A percentile compares a stretch with the other conserved stretches of the same genome.
Evolutionary conservation across 164 flowering plant species (phyloP).

Genomic region (Nymphaea colorata): DNA sequence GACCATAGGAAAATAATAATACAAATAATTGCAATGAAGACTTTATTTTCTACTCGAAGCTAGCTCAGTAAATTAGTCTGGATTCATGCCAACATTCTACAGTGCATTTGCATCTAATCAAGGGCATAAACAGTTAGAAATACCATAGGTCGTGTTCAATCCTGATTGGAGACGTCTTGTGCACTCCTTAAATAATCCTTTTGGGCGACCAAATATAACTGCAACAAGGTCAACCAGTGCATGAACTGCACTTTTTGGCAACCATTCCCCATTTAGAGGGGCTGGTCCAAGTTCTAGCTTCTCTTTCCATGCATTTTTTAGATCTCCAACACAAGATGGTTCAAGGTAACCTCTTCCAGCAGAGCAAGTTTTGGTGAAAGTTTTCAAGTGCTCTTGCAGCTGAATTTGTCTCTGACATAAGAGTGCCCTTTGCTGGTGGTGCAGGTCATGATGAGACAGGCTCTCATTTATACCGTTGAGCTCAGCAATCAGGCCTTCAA

Average conservation of each 20-base stretch:
- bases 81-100: too few species aligned
- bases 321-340: constrained; percentile 33
- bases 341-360: constrained; percentile 28
- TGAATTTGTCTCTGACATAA: constrained; percentile 37
- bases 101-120: too few species aligned
- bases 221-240: constrained; percentile 81
- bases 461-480: constrained; percentile 45
- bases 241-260: constrained; percentile 75
- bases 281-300: constrained; percentile 69
- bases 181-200: constrained; percentile 84
- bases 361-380: constrained; percentile 16
- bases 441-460: constrained; percentile 44
- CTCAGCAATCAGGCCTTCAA: constrained; percentile 38
- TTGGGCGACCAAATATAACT: constrained; percentile 73
- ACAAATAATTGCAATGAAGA: too few species aligned
- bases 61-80: too few species aligned
- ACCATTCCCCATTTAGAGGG: constrained; percentile 92
- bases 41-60: too few species aligned
- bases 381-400: constrained; percentile 44
- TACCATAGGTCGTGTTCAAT: constrained; percentile 54
- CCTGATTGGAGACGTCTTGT: constrained; percentile 73
- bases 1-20: neutral
- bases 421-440: constrained; percentile 37
- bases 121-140: neutral
- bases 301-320: constrained; percentile 33